Conservation (phyloP, 2,329 filamentous ascomycete species). For the Septoria petroselini region DNA sequence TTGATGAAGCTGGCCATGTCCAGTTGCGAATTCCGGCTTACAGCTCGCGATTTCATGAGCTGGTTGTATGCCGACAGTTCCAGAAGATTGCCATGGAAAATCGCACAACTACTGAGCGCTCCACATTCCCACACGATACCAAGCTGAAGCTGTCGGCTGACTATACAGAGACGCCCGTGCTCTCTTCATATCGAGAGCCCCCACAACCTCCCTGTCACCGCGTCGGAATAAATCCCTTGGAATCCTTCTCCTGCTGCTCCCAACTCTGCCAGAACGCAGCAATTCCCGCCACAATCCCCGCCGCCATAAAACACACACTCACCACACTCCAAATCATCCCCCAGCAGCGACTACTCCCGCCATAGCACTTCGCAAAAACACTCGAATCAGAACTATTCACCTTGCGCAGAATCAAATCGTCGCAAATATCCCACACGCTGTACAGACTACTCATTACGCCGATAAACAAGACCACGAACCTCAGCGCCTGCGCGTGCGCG, state of each 20-base stretch:
- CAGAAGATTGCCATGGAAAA: no score
- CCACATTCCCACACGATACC: no score
- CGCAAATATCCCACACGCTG: slow-evolving; percentile 81
- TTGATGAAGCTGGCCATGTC: no score
- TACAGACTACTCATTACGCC: slow-evolving; percentile 79
- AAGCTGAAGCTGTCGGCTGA: no score
- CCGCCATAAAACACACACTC: slow-evolving; percentile 67
- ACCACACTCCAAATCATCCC: slow-evolving; percentile 75
- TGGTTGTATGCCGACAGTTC: no score
- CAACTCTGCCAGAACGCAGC: slow-evolving; percentile 72
- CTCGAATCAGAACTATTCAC: slow-evolving; percentile 74
- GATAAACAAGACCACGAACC: slow-evolving; percentile 69
- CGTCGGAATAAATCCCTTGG: slow-evolving; percentile 62
- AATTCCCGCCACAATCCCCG: slow-evolving; percentile 70
- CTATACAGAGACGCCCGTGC: no score
- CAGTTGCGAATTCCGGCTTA: no score
- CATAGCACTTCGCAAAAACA: slow-evolving; percentile 74
- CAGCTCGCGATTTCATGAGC: no score
- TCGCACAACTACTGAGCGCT: no score
- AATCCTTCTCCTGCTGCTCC: slow-evolving; percentile 65
- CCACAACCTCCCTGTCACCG: no score
- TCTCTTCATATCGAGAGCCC: no score
- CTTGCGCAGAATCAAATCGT: slow-evolving; percentile 75
- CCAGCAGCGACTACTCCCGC: slow-evolving; percentile 78
- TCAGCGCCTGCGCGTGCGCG: slow-evolving; percentile 67